Evolutionary conservation across 225 moss, liverwort and hornwort genomes (phyloP).

Genomic region (Sphagnum tenellum): DNA sequence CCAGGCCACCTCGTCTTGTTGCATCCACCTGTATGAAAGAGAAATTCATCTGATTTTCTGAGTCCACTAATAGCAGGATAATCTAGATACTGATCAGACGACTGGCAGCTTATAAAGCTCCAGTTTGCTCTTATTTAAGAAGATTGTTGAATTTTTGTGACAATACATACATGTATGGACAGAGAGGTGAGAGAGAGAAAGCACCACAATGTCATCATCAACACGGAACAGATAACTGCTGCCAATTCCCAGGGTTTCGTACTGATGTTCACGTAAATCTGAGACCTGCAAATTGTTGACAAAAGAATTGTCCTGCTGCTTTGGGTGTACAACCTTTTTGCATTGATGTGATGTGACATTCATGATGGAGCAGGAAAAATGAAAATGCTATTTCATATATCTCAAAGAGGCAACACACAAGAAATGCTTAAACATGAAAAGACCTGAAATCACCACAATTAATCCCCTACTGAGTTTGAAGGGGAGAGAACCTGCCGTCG

Average conservation of each 20-base stretch:
- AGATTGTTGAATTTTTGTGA: no score
- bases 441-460: no score
- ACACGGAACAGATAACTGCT: slow-evolving; percentile 86
- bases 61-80: no score
- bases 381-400: not conserved
- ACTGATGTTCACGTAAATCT: slow-evolving; percentile 56
- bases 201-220: slow-evolving; percentile 80
- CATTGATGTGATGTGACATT: not conserved
- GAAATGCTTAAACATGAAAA: no score
- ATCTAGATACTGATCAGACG: no score
- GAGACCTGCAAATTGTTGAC: slow-evolving; percentile 36
- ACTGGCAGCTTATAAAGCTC: no score
- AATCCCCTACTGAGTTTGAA: no score
- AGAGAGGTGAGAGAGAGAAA: slow-evolving; percentile 1
- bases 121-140: no score
- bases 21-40: slow-evolving; percentile 26
- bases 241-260: slow-evolving; percentile 69
- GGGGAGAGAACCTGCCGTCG: slow-evolving; percentile 35
- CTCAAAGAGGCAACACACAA: not conserved
- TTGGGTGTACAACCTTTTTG: not conserved
- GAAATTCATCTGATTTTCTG: not conserved
- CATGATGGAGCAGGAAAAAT: not conserved
- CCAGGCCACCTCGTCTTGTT: slow-evolving; percentile 39
- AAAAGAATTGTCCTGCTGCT: not conserved
- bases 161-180: no score